Conservation (phyloP, 352 stramenopile genomes). For the Phytophthora sp. region DNA sequence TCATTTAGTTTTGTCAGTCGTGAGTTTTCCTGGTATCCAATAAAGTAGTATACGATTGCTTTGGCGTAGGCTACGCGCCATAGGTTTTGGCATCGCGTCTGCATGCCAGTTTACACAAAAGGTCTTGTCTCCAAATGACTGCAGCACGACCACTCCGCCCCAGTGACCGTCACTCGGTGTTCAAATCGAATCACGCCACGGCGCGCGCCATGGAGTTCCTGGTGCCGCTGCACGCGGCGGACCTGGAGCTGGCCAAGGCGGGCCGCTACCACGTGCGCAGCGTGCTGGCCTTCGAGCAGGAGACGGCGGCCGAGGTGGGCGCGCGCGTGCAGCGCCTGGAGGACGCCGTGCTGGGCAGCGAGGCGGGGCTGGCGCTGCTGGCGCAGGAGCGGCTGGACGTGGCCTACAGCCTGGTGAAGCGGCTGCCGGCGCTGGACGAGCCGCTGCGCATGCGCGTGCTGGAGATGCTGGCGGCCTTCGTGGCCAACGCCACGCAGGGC, state of each 20-base stretch:
- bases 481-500: conserved; percentile 64
- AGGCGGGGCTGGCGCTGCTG: conserved; percentile 61
- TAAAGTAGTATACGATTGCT: too few species aligned
- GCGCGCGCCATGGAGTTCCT: conserved; percentile 69
- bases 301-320: conserved; percentile 49
- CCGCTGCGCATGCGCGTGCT: conserved; percentile 67
- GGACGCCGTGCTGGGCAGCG: conserved; percentile 59
- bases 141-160: too few species aligned
- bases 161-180: too few species aligned
- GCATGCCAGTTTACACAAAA: too few species aligned
- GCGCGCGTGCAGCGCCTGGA: conserved; percentile 55
- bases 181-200: too few species aligned
- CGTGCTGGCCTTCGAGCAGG: conserved; percentile 62
- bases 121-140: too few species aligned
- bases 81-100: too few species aligned
- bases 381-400: conserved; percentile 70
- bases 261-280: conserved; percentile 72
- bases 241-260: conserved; percentile 76
- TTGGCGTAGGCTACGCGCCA: too few species aligned
- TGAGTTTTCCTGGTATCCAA: too few species aligned
- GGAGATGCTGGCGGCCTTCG: conserved; percentile 64
- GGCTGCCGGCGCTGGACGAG: conserved; percentile 53
- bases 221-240: conserved; percentile 74
- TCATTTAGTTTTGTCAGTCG: too few species aligned
- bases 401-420: conserved; percentile 80